phyloP scores from a whole-genome alignment of 2,329 filamentous ascomycete genomes.

The Claviceps pusilla region DNA sequence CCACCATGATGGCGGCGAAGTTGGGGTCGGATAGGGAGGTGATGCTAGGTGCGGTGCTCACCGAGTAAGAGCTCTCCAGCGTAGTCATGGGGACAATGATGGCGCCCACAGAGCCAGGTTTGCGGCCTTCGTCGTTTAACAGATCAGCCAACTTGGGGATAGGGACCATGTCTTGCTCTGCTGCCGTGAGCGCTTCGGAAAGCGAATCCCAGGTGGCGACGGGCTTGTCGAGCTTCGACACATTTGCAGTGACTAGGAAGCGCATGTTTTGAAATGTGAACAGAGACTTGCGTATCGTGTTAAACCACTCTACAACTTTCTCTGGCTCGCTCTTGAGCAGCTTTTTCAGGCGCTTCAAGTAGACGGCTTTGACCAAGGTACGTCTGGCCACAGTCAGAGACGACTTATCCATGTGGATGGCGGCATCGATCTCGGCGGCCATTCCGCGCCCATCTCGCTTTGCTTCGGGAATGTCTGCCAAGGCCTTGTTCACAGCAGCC shows the following conservation, averaged over 20 bases:
- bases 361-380: slow-evolving; percentile 73
- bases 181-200: slow-evolving; percentile 24
- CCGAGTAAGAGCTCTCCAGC: slow-evolving; percentile 80
- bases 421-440: slow-evolving; percentile 52
- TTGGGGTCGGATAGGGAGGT: slow-evolving; percentile 60
- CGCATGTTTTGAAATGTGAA: slow-evolving; percentile 79
- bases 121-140: slow-evolving; percentile 60
- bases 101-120: slow-evolving; percentile 57
- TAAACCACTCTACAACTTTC: slow-evolving; percentile 60
- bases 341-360: slow-evolving; percentile 72
- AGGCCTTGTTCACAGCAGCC: slow-evolving; percentile 58
- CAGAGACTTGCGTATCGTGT: slow-evolving; percentile 58
- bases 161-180: slow-evolving; percentile 40
- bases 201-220: slow-evolving; percentile 60
- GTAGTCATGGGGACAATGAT: slow-evolving; percentile 82
- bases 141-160: slow-evolving; percentile 55
- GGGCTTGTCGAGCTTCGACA: slow-evolving; percentile 57
- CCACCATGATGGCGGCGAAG: slow-evolving; percentile 73
- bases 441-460: slow-evolving; percentile 71
- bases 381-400: slow-evolving; percentile 65
- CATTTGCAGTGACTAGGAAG: slow-evolving; percentile 66
- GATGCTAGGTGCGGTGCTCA: slow-evolving; percentile 60
- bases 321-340: slow-evolving; percentile 64
- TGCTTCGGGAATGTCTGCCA: slow-evolving; percentile 80
- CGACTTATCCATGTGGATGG: slow-evolving; percentile 64